These are phyloP conservation scores for Agarophyton chilense DNA, from an alignment of 23 red algal genomes.

Conservation along the genomic window DNA sequence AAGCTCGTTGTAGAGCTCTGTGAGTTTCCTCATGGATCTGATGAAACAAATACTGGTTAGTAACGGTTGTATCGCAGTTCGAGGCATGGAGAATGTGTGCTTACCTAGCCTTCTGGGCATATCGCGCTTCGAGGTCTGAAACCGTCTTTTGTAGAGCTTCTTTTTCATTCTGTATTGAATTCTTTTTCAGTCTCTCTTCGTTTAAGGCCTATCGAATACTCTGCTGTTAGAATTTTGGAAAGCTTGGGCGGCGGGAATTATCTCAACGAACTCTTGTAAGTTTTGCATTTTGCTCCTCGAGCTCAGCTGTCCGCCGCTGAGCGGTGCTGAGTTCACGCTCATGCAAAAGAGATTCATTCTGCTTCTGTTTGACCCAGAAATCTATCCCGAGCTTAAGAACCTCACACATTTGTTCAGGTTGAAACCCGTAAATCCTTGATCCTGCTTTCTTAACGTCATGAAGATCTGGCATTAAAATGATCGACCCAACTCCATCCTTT, in stretches of 20 bases:
- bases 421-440: constrained; percentile 44
- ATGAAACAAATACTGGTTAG: not conserved
- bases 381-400: constrained; percentile 52
- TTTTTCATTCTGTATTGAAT: constrained; percentile 59
- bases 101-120: constrained; percentile 60
- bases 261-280: constrained; percentile 34
- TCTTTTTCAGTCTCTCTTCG: constrained; percentile 58
- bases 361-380: constrained; percentile 65
- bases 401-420: constrained; percentile 55
- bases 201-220: constrained; percentile 23
- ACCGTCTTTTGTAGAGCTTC: constrained; percentile 44
- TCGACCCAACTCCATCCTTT: constrained; percentile 67
- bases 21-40: constrained; percentile 68
- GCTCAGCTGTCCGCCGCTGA: constrained; percentile 7
- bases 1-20: constrained; percentile 64
- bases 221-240: not conserved
- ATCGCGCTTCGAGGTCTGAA: constrained; percentile 58
- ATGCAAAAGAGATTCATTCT: constrained; percentile 50
- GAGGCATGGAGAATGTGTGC: not conserved
- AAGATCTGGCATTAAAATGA: constrained; percentile 22
- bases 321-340: not conserved
- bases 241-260: not conserved
- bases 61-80: not conserved
- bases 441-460: constrained; percentile 29
- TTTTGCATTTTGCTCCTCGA: constrained; percentile 26